Evolutionary conservation across 2,329 filamentous ascomycete species (phyloP).

Genomic region (Parascedosporium putredinis): DNA sequence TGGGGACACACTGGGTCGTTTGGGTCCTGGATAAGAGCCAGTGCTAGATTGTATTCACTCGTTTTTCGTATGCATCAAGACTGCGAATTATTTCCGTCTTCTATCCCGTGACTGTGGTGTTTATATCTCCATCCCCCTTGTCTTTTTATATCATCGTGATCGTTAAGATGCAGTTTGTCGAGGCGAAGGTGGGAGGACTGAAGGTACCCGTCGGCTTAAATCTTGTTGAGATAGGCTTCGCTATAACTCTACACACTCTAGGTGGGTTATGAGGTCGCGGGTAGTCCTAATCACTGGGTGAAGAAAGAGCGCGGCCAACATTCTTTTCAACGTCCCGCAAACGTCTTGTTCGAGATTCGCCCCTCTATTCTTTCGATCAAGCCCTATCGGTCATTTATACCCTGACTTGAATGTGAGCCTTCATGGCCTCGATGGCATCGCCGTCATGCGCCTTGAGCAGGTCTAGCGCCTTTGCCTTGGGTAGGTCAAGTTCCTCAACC

Average conservation of each 20-base stretch:
- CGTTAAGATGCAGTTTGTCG: too few species aligned
- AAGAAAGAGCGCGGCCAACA: too few species aligned
- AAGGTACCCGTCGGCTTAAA: too few species aligned
- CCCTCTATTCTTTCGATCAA: neutral
- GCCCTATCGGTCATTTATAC: neutral
- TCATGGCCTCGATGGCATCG: slow-evolving; percentile 56
- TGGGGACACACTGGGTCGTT: neutral
- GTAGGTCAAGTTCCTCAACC: slow-evolving; percentile 62
- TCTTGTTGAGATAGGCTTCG: too few species aligned
- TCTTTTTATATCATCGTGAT: too few species aligned
- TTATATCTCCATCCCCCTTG: too few species aligned
- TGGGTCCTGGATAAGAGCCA: neutral
- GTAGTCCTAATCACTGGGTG: too few species aligned
- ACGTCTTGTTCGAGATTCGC: neutral
- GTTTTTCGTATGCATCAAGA: too few species aligned
- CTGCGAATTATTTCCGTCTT: neutral
- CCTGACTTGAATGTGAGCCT: slow-evolving; percentile 31
- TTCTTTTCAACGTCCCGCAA: neutral
- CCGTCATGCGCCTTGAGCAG: slow-evolving; percentile 63
- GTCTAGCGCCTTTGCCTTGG: slow-evolving; percentile 64
- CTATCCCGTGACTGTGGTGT: neutral
- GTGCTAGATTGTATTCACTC: neutral
- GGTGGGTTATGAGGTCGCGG: too few species aligned
- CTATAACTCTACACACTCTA: too few species aligned
- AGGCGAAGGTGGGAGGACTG: too few species aligned